A percentile compares a stretch with the other conserved stretches of the same genome.
Conservation (phyloP, 352 stramenopile species). For the Globisporangium splendens region DNA sequence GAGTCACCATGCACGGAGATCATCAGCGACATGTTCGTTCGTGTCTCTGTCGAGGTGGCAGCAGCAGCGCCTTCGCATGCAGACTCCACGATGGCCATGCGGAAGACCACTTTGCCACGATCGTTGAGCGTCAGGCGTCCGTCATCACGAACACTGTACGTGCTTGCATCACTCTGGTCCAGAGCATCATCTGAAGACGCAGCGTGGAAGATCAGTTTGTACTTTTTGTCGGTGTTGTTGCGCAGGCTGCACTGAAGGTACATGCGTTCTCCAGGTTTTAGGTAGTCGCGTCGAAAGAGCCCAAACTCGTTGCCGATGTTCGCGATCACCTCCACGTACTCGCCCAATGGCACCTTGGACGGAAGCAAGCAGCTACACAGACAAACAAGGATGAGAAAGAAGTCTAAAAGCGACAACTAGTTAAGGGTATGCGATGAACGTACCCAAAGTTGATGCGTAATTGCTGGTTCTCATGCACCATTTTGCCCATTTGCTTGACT, state of each 20-base stretch:
- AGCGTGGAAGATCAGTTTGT: constrained; percentile 27
- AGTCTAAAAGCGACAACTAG: not conserved
- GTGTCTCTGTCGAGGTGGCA: not conserved
- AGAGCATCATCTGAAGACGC: not conserved
- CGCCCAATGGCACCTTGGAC: constrained; percentile 37
- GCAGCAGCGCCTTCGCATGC: not conserved
- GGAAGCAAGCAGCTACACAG: constrained; percentile 50
- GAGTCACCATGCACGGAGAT: constrained; percentile 33
- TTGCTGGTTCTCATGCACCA: constrained; percentile 78
- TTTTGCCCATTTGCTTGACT: constrained; percentile 55
- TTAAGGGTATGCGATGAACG: constrained; percentile 8
- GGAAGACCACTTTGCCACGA: constrained; percentile 57
- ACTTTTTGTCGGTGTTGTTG: constrained; percentile 22
- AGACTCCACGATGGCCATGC: constrained; percentile 25
- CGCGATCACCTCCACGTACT: constrained; percentile 62
- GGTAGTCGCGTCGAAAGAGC: constrained; percentile 60
- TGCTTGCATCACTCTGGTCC: not conserved
- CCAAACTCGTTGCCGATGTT: constrained; percentile 84
- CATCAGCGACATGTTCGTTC: constrained; percentile 32
- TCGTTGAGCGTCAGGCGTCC: constrained; percentile 47
- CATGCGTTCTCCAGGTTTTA: constrained; percentile 37
- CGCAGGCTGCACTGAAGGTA: constrained; percentile 48
- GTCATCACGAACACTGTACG: constrained; percentile 14
- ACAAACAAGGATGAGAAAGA: constrained; percentile 9
- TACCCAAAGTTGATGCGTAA: constrained; percentile 79